Base-by-base conservation (phyloP, 257 asterid species). In the Petunia axillaris region DNA sequence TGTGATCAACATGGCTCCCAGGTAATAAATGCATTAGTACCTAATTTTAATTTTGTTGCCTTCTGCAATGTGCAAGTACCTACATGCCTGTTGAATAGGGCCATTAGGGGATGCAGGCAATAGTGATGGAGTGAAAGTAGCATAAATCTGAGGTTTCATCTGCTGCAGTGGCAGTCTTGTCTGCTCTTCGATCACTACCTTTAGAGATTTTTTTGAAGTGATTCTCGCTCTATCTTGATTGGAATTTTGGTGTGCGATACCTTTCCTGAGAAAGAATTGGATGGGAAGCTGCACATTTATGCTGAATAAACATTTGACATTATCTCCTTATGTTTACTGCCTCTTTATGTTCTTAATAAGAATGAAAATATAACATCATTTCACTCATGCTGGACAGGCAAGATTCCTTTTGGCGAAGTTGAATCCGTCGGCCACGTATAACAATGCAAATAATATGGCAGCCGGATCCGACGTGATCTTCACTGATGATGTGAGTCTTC, bases 1-100 rank as follows among this genome's bases (percentile, higher is more conserved):
- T 96, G 99, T 81, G 99, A 96, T 90, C 99, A 96, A 85, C 98
- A 96, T 85, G 98, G 98, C 82, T 96, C 99, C 58, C 99, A 95
- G 99, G 99, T 95, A 71, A 80, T 62, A 57, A 9, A 67, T 64
- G 8, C 36, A 75, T 73, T 4, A 25, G 25, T 25, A 14, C 44
- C 48, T 14, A 16, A 6, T 81, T 36, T 16, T 9, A 44, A n/a
- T 16, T 39, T 48, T 39, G 67, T 62, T 40, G 11, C 8, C 64
- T 44, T 35, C 39, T 48, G 4, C 58, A 7, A 1, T 76, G 62
- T 76, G 50, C n/a, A 15, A 36, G 44, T 10, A 52, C 35, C n/a
- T 8, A 64, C 37, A 3, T 38, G 15, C 64, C 75, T 78, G 38
- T 48, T 14, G 46, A 63, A 25, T 36, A 35, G 44, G 2, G 6